Conservation (phyloP, 805 yeast genomes). For the Teunomyces barrocoloradensis region DNA sequence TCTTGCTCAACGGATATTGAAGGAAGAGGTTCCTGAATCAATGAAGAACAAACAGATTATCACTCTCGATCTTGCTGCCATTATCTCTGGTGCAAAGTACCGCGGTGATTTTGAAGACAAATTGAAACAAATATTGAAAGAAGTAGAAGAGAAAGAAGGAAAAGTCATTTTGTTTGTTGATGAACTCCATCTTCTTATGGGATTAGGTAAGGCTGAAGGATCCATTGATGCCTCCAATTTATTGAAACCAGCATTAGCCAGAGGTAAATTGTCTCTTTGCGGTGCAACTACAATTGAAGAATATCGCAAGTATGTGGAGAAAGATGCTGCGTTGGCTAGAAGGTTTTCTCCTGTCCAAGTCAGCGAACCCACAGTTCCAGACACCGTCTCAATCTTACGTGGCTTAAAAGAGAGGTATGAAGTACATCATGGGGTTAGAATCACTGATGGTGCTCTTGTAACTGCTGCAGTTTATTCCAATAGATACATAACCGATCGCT, state of each 20-base stretch:
- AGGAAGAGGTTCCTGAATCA: slow-evolving; percentile 92
- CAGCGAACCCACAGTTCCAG: slow-evolving; percentile 86
- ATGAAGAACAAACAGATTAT: slow-evolving; percentile 83
- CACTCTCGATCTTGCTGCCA: slow-evolving; percentile 81
- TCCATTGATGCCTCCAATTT: slow-evolving; percentile 93
- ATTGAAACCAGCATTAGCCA: slow-evolving; percentile 88
- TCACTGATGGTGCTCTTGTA: slow-evolving; percentile 87
- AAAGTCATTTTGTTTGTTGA: slow-evolving; percentile 81
- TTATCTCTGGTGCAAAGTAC: slow-evolving; percentile 92
- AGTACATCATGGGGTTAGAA: slow-evolving; percentile 96
- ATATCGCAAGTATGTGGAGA: slow-evolving; percentile 87
- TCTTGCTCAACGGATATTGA: slow-evolving; percentile 85
- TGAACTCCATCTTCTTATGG: slow-evolving; percentile 85
- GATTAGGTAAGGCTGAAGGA: slow-evolving; percentile 92
- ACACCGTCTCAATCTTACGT: slow-evolving; percentile 85
- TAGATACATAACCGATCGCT: slow-evolving; percentile 88
- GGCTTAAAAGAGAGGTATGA: slow-evolving; percentile 94
- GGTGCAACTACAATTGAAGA: slow-evolving; percentile 97
- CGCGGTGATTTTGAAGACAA: slow-evolving; percentile 96
- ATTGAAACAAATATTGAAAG: slow-evolving; percentile 74
- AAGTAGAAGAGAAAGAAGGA: slow-evolving; percentile 76
- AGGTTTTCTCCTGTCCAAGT: slow-evolving; percentile 87
- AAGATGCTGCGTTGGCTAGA: slow-evolving; percentile 93
- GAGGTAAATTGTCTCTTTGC: slow-evolving; percentile 89
- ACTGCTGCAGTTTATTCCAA: slow-evolving; percentile 90